Evolutionary conservation across 2,329 filamentous ascomycete genomes (phyloP), one percentile per base, ranked within the genome.

Genomic region (Rutstroemia sp.): DNA sequence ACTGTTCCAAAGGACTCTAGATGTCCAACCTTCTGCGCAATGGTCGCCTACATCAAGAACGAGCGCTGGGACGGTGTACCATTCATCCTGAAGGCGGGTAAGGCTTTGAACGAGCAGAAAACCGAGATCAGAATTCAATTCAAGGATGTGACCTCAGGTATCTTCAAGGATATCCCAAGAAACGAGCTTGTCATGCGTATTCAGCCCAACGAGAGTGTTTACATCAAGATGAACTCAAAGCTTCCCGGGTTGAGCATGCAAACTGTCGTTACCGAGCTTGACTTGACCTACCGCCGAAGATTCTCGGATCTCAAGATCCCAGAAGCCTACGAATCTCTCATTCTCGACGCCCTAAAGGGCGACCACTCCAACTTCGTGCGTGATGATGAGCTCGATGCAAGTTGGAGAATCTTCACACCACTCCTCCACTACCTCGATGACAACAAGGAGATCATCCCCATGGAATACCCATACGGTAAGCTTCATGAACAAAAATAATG

Each of bases 191-290:
- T 99, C 68, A 96, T 99, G 78, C 92, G 94, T 65, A 95, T 99
- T 63, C 94, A 99, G 79, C 94, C 94, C 67, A 99, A 99, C 78
- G 94, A 99, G 81, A 95, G 89, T 71, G 92, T 99, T 65, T 99
- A 99, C 78, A 95, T 97, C 75, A 99, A 99, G 85, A 99, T 99
- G 94, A 99, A 99, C 86, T 97, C 92, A 30, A 99, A 99, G 81
- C 81, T 99, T 58, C 95, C 94, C 19, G 94, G 94, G 68, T 80
- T 99, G 68, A 97, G 91, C 79, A 99, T 97, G 92, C 94, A 99
- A 80, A 99, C 94, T 12, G 94, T 97, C 40, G 89, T 96, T 66
- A 99, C 94, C 59, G 94, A 99, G 78, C 88, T 99, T 59, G 94
- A 99, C 71, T 83, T 99, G 65, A 99, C 95, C 62, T 99, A 99